Evolutionary conservation across 164 flowering plant genomes (phyloP), one percentile per base, ranked within the genome.

Genomic region (Tinospora cordifolia): DNA sequence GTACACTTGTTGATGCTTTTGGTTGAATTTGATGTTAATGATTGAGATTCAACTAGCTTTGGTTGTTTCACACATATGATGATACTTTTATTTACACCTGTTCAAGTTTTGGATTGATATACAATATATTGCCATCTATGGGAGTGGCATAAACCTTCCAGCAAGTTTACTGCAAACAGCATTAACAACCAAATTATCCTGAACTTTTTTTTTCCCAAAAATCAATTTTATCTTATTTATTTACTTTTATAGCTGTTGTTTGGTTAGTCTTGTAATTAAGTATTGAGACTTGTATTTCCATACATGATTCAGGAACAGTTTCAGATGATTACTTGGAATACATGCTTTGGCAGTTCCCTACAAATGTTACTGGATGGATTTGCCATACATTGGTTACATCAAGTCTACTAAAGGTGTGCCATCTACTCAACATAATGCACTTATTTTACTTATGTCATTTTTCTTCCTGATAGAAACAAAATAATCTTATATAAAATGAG

Each of bases 241-340:
- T n/a, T n/a, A n/a, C n/a, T n/a, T n/a, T n/a, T n/a, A n/a, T n/a
- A n/a, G n/a, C n/a, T 22, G 10, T 34, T 15, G 0, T 51, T 40
- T 40, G 63, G 64, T 66, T 24, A 46, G 40, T 17, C 10, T 60
- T 15, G 26, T n/a, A n/a, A n/a, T n/a, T n/a, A n/a, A n/a, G 6
- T 39, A 21, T 41, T 69, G 24, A n/a, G 58, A 12, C 59, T 59
- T 46, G 62, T 71, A 72, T 58, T 69, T 27, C 57, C 41, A 51
- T 51, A 63, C 69, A 26, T 73, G 22, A 38, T 82, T 78, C 90
- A 91, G 98, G 83, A 36, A 90, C 98, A 17, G 96, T 93, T 70
- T 91, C 96, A 36, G 96, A 90, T 75, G 98, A 93, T 84, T 93
- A 93, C 75, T 83, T 93, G 86, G 86, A 84, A 14, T 91, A 93